Base-by-base conservation (phyloP, 768 basidiomycete species). In the Serendipita sp. region DNA sequence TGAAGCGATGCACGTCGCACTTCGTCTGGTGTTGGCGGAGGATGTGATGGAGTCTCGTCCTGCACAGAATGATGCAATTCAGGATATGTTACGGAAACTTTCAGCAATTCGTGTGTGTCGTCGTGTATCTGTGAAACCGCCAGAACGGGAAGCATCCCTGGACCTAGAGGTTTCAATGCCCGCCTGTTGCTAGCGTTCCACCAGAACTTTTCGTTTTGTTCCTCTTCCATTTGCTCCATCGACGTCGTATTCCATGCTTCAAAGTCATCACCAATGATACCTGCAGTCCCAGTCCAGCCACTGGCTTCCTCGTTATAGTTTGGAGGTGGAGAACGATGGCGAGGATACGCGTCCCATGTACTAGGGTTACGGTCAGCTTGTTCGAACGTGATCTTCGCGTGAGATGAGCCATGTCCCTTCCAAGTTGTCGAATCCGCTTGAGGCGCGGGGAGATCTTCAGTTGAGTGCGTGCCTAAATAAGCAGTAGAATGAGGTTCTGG, bases 1-100 rank as follows among this genome's bases (percentile, higher is more conserved):
- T 92, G 89, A 11, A 90, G 89, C 35, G 88, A 78, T 35, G 88
- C 79, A n/a, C 35, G 56, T 38, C 37, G 56, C 16, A 60, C 56
- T 37, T 60, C 56, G 28, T 34, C 37, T 10, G 5, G 18, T 28
- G 56, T n/a, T 11, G 24, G 28, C 35, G 56, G 56, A 34, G 56
- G 37, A 38, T n/a, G 8, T 24, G 56, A 30, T 4, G 37, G 16
- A 5, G 18, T n/a, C 30, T 60, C 37, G 4, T 24, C 28, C 16
- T 3, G n/a, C 35, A 2, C 30, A 34, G 56, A 8, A 18, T 8
- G n/a, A 38, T 10, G 28, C 10, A 28, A n/a, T n/a, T 60, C 56
- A 8, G 56, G 56, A 8, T 30, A n/a, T 11, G 28, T 60, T 32
- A 37, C 56, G 56, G 56, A 34, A 4, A 60, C 56, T 34, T 32